Evolutionary conservation across 1,139 yeast species (phyloP), one percentile per base, ranked within the genome.

Genomic region (Yamadazyma blattariae): DNA sequence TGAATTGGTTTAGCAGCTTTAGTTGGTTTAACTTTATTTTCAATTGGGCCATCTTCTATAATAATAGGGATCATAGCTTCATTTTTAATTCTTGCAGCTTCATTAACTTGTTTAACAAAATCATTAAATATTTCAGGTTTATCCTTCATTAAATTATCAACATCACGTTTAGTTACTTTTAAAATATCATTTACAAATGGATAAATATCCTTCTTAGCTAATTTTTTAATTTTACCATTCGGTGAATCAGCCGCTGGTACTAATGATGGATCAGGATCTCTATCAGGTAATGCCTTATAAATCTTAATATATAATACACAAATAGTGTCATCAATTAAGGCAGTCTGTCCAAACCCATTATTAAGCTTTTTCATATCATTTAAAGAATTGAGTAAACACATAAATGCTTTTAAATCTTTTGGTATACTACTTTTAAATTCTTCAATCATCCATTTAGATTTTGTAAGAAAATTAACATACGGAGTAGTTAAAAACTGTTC

Each of bases 301-400:
- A 84, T 56, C 34, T 64, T 66, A 45, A 86, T 58, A 50, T 72
- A 87, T 0, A 84, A 54, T 2, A 83, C 73, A 21, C 82, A 82
- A 41, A 79, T 75, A 0, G 88, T 73, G 47, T 87, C 95, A 52
- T 87, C 96, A 26, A 85, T 74, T 20, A 77, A 63, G 0, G 92
- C 82, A 0, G 95, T 84, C 0, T 95, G 82, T 0, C 90, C 92
- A 54, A 81, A 82, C 0, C 95, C 95, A 51, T 81, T 85, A 41
- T 88, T 87, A 53, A 82, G 66, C 39, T 84, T 76, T 42, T 87
- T 73, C 52, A 85, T 68, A 36, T 83, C 92, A 12, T 74, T 71
- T 2, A 80, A 62, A 24, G 79, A 80, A 43, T 64, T 65, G 17
- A 85, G 54, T 28, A 76, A 59, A 35, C 71, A 67, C 5, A 77